These are phyloP conservation scores for Cicer chorassanicum DNA, from an alignment of 306 rosid species.

Conservation along the genomic window DNA sequence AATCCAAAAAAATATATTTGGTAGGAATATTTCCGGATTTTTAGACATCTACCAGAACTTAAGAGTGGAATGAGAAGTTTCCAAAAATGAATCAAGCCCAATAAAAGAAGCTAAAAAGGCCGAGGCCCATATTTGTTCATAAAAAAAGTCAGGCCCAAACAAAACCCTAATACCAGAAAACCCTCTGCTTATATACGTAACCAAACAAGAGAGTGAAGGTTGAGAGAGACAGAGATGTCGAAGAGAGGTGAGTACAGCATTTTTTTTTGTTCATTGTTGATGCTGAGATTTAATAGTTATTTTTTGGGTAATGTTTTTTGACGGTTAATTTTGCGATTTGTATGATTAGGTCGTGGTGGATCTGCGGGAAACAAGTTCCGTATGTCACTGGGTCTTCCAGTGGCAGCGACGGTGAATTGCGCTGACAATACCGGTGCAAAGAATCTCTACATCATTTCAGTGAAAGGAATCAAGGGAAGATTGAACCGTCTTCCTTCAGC, in stretches of 20 bases:
- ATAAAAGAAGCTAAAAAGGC: background rate
- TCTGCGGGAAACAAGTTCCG: constrained; percentile 92
- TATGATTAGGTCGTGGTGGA: constrained; percentile 70
- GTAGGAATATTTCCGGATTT: too few relatives aligned
- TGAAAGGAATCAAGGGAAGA: constrained; percentile 89
- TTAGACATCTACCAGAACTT: too few relatives aligned
- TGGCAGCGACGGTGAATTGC: constrained; percentile 95
- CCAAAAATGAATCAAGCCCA: background rate
- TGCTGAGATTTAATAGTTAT: too few relatives aligned
- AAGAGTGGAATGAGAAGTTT: too few relatives aligned
- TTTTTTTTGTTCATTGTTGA: background rate
- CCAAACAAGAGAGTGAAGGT: background rate
- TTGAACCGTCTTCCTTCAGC: constrained; percentile 89
- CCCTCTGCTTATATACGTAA: constrained; percentile 23
- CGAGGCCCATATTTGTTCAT: background rate
- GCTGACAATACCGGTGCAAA: constrained; percentile 92
- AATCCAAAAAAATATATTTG: too few relatives aligned
- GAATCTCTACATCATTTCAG: constrained; percentile 88
- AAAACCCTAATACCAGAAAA: constrained; percentile 6
- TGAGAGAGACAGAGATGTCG: constrained; percentile 47
- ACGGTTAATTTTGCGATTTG: background rate
- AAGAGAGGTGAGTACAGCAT: constrained; percentile 45
- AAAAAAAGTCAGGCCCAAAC: background rate
- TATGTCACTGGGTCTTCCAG: constrained; percentile 95
- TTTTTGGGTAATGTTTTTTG: background rate